These are phyloP conservation scores for Inosperma sp. DNA, from an alignment of 768 basidiomycete species.

Conservation along the genomic window DNA sequence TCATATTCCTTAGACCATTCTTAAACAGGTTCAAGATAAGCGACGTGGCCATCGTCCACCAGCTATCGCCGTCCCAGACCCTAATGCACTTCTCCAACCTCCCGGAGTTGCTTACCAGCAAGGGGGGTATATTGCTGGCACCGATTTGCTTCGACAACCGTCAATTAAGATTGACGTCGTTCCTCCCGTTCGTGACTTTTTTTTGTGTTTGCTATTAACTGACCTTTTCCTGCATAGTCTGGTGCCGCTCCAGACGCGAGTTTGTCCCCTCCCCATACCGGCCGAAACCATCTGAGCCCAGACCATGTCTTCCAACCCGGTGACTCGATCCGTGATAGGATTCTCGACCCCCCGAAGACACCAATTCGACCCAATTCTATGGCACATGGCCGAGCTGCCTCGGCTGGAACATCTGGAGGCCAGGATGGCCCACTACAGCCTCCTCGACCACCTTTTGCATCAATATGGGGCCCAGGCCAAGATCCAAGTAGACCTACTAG, in stretches of 20 bases:
- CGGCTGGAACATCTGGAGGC: neutral
- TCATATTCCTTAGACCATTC: neutral
- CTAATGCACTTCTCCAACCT: neutral
- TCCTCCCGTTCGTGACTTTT: conserved; percentile 21
- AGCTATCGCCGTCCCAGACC: neutral
- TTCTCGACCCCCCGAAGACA: conserved; percentile 10
- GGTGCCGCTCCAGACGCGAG: conserved; percentile 16
- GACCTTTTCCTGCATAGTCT: conserved; percentile 13
- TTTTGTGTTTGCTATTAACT: neutral
- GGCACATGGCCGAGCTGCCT: neutral
- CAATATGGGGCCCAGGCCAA: neutral
- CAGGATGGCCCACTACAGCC: conserved; percentile 1
- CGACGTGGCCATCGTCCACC: conserved; percentile 17
- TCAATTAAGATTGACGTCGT: conserved; percentile 25
- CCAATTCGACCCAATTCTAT: conserved; percentile 3
- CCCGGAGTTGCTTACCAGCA: conserved; percentile 11
- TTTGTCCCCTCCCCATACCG: conserved; percentile 25
- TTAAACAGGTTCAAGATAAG: conserved; percentile 10
- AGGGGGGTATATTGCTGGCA: conserved; percentile 13
- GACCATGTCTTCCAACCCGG: conserved; percentile 20
- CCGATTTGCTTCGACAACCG: conserved; percentile 16
- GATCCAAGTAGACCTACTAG: neutral
- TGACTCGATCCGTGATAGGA: conserved; percentile 5
- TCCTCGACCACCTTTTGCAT: neutral
- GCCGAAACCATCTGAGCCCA: conserved; percentile 27